Conservation (phyloP, 2,329 filamentous ascomycete genomes). For the Gliomastix tumulicola region DNA sequence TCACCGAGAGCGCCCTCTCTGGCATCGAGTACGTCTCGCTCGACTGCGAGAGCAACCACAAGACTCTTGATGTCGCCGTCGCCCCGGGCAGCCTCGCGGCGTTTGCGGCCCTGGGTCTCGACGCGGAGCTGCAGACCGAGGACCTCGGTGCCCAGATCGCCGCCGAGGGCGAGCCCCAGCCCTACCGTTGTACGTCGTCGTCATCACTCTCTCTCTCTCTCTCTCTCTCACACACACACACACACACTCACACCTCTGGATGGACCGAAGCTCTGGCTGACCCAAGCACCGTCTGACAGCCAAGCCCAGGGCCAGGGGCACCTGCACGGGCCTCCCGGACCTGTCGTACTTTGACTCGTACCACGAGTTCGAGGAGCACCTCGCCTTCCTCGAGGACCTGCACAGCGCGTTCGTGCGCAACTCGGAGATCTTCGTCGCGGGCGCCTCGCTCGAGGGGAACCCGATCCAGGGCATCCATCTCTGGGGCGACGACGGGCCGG, state of each 20-base stretch:
- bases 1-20: constrained; percentile 8
- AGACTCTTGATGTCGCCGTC: constrained; percentile 15
- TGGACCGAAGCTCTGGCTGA: too few species aligned
- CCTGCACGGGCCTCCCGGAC: constrained; percentile 3
- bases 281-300: too few species aligned
- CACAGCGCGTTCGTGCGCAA: constrained; percentile 31
- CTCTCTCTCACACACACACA: background rate
- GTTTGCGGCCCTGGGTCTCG: constrained; percentile 13
- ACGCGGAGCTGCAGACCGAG: constrained; percentile 10
- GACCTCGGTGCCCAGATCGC: constrained; percentile 16
- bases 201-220: background rate
- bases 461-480: constrained; percentile 56
- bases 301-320: constrained; percentile 2
- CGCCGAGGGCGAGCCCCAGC: constrained; percentile 10
- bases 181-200: constrained; percentile 7
- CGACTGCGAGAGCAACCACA: constrained; percentile 12
- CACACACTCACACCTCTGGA: constrained; percentile 9
- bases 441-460: constrained; percentile 37
- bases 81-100: constrained; percentile 11
- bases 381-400: constrained; percentile 38
- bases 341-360: constrained; percentile 36
- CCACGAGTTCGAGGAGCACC: constrained; percentile 43
- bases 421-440: constrained; percentile 39
- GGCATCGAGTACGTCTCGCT: constrained; percentile 13
- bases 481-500: constrained; percentile 36